These are phyloP conservation scores for Candida freyschussii DNA, from an alignment of 1,139 yeast species.

Conservation along the genomic window DNA sequence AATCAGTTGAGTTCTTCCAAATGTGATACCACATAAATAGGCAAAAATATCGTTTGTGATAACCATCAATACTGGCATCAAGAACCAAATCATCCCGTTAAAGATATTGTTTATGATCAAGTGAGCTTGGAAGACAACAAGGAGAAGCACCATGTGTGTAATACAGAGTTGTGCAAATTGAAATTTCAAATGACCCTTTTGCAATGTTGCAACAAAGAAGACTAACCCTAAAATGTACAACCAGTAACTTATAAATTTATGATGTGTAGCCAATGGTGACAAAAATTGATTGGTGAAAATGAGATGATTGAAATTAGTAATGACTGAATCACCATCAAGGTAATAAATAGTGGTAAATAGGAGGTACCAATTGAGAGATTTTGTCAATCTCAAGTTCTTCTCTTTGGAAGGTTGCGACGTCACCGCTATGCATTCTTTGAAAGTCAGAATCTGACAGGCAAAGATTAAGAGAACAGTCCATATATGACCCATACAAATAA, in stretches of 20 bases:
- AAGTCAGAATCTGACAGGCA: slow-evolving; percentile 73
- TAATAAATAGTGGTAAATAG: slow-evolving; percentile 78
- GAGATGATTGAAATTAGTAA: slow-evolving; percentile 45
- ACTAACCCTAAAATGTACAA: slow-evolving; percentile 86
- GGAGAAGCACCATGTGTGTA: slow-evolving; percentile 87
- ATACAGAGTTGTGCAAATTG: slow-evolving; percentile 93
- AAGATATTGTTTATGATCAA: slow-evolving; percentile 85
- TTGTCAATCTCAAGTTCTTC: slow-evolving; percentile 76
- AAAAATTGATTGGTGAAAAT: slow-evolving; percentile 39
- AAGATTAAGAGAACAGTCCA: slow-evolving; percentile 72
- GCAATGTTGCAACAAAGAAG: slow-evolving; percentile 82
- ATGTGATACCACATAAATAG: slow-evolving; percentile 92
- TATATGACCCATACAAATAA: slow-evolving; percentile 83
- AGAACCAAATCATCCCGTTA: slow-evolving; percentile 91
- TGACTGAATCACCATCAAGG: slow-evolving; percentile 80
- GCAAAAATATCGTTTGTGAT: slow-evolving; percentile 96
- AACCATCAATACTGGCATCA: slow-evolving; percentile 86
- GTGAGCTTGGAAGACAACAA: slow-evolving; percentile 93
- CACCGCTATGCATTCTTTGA: slow-evolving; percentile 86
- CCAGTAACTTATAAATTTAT: slow-evolving; percentile 78
- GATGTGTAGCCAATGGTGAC: slow-evolving; percentile 54
- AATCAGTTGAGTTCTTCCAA: slow-evolving; percentile 89
- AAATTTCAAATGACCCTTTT: slow-evolving; percentile 83
- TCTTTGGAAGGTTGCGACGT: slow-evolving; percentile 81
- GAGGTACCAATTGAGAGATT: slow-evolving; percentile 87